phyloP scores from a whole-genome alignment of 768 basidiomycete genomes.

The Panus rudis region DNA sequence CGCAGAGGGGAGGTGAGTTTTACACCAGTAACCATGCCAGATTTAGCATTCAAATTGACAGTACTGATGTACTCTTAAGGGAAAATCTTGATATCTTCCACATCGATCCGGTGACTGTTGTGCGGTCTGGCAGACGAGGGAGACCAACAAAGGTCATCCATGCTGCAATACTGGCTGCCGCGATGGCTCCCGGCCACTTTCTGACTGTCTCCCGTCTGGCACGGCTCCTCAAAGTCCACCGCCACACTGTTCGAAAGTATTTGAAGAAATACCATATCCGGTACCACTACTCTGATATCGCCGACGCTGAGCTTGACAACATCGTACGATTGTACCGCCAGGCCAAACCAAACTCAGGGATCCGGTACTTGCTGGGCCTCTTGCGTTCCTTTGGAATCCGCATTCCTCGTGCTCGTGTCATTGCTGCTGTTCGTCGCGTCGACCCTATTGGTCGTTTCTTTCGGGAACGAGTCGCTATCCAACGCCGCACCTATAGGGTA shows the following conservation, averaged over 20 bases:
- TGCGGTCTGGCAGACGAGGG: not conserved
- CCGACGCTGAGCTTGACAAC: not conserved
- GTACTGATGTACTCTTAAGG: not conserved
- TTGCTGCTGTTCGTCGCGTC: constrained; percentile 22
- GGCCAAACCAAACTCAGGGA: constrained; percentile 20
- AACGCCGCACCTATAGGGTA: constrained; percentile 8
- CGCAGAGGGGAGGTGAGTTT: not conserved
- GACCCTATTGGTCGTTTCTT: constrained; percentile 24
- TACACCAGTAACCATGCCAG: not conserved
- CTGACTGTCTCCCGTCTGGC: constrained; percentile 1
- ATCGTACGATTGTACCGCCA: not conserved
- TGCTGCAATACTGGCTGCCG: not conserved
- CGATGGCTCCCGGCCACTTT: not conserved
- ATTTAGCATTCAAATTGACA: not conserved
- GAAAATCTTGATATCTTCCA: not conserved
- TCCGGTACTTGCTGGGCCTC: constrained; percentile 24
- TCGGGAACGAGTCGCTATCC: constrained; percentile 10
- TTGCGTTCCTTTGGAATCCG: constrained; percentile 19
- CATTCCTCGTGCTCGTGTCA: constrained; percentile 18
- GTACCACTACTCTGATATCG: not conserved
- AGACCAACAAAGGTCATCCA: not conserved
- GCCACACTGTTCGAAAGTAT: not conserved
- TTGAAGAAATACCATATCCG: not conserved
- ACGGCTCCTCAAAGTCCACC: not conserved
- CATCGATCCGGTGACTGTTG: not conserved